Percentiles rank a stretch among this genome's conserved stretches.
Evolutionary conservation across 2,329 filamentous ascomycete genomes (phyloP).

Genomic region (Microascus cirrosus): DNA sequence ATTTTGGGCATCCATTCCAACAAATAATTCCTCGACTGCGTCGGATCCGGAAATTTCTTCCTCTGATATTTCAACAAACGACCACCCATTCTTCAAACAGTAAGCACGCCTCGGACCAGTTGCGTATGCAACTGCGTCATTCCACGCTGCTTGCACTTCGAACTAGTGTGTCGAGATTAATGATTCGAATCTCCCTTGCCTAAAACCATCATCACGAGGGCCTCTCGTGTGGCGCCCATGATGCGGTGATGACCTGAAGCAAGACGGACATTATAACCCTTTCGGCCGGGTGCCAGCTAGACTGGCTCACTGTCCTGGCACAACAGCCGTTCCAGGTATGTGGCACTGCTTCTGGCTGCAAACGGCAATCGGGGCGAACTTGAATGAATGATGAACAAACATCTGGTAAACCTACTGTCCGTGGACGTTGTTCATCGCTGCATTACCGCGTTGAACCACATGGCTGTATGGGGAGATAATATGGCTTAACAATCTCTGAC

Average conservation of each 20-base stretch:
- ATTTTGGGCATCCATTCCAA: background rate
- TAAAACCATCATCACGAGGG: slow-evolving; percentile 62
- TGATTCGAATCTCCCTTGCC: slow-evolving; percentile 38
- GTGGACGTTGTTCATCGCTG: slow-evolving; percentile 16
- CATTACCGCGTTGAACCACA: slow-evolving; percentile 13
- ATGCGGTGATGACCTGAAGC: slow-evolving; percentile 52
- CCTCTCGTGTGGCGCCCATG: slow-evolving; percentile 52
- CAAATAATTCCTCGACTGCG: background rate
- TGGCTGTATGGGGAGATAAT: slow-evolving; percentile 17
- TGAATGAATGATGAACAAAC: slow-evolving; percentile 8
- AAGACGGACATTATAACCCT: slow-evolving; percentile 16
- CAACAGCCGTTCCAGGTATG: background rate
- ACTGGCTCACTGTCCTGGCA: background rate
- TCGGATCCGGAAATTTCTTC: slow-evolving; percentile 7
- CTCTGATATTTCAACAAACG: slow-evolving; percentile 23
- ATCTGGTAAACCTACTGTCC: slow-evolving; percentile 30
- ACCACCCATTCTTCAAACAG: slow-evolving; percentile 33
- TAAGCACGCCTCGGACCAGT: slow-evolving; percentile 15
- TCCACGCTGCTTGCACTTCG: slow-evolving; percentile 38
- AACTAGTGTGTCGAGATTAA: slow-evolving; percentile 44
- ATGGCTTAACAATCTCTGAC: slow-evolving; percentile 1
- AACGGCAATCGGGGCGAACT: background rate
- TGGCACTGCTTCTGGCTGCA: background rate
- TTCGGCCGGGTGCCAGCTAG: slow-evolving; percentile 8
- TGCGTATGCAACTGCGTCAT: slow-evolving; percentile 11